Base-by-base conservation (phyloP, 139 green algal species). In the Chlorella sp. region DNA sequence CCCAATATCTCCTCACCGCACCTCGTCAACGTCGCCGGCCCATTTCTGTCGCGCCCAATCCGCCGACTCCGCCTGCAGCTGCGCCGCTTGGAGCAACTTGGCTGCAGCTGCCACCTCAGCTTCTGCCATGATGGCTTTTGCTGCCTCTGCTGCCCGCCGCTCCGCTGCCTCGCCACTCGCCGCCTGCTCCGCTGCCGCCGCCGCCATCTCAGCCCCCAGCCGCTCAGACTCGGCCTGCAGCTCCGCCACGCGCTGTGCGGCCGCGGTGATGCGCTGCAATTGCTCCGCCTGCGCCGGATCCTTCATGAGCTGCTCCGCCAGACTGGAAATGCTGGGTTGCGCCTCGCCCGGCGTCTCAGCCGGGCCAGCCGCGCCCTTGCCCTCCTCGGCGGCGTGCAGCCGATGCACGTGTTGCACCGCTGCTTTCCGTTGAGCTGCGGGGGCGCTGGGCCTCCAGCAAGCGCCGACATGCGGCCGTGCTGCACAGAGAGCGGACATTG, bases 211-310 rank as follows among this genome's bases (percentile, higher is more conserved):
- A 11, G 68, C 66, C 3, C 32, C 61, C 4, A 89, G 15, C n/a
- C 93, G 81, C 61, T 91, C 80, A 73, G 90, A 84, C 81, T 93
- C 90, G 16, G 85, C 88, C 78, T 93, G 92, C 73, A 94, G 91
- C 42, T 89, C 86, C 42, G 95, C 94, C 37, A 96, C 93, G 69
- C 94, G 90, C 73, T 91, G 86, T 19, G 93, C 94, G 18, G 94
- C 94, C 24, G 92, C 94, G 24, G 88, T 93, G n/a, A 94, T 90
- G 26, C 68, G 66, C 30, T 64, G 39, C 84, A 88, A 18, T 36
- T 39, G 66, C 4, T 39, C 64, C 3, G 71, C 39, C 66, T 81
- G 81, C 28, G 61, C 84, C 0, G 84, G 84, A 68, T 88, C 40
- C 39, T 34, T 30, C 84, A 88, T 88, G 16, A 88, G 84, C 84